Percentiles rank a stretch among this genome's conserved stretches.
Evolutionary conservation across 352 stramenopile species (phyloP).

Genomic region (Phytophthora cactorum): DNA sequence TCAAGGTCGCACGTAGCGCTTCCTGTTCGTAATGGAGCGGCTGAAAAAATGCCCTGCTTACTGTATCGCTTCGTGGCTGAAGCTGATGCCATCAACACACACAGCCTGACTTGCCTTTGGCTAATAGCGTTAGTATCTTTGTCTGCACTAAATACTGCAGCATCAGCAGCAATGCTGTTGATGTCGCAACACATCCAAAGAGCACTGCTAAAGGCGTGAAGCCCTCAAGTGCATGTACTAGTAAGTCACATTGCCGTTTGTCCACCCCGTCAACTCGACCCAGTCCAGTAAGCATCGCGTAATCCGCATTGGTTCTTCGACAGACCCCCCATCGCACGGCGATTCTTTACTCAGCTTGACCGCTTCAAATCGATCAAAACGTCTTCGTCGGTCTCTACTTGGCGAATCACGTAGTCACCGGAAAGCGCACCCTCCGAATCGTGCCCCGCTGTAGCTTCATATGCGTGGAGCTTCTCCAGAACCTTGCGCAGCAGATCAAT

Average conservation of each 20-base stretch:
- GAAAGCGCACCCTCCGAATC: constrained; percentile 19
- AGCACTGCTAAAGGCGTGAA: constrained; percentile 29
- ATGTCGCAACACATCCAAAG: constrained; percentile 14
- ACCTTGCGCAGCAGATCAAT: constrained; percentile 27
- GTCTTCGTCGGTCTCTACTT: constrained; percentile 30
- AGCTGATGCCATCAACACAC: constrained; percentile 4
- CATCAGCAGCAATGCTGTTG: constrained; percentile 1
- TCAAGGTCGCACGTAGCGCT: neutral
- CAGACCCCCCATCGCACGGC: constrained; percentile 5
- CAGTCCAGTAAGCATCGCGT: neutral
- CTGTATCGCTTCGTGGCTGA: constrained; percentile 2
- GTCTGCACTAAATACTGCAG: constrained; percentile 30
- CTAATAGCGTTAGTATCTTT: neutral
- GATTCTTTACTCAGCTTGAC: constrained; percentile 16
- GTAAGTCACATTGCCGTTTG: constrained; percentile 7
- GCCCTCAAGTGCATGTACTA: constrained; percentile 11
- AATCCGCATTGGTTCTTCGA: constrained; percentile 1
- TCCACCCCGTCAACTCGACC: neutral
- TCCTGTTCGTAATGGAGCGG: constrained; percentile 8
- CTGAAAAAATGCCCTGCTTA: neutral
- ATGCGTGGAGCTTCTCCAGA: constrained; percentile 13
- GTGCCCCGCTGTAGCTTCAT: constrained; percentile 1
- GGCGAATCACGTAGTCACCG: constrained; percentile 17
- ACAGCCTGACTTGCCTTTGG: constrained; percentile 8
- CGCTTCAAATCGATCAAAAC: constrained; percentile 8